A percentile compares a stretch with the other conserved stretches of the same genome.
Conservation (phyloP, 306 rosid species). For the Mucuna pruriens region DNA sequence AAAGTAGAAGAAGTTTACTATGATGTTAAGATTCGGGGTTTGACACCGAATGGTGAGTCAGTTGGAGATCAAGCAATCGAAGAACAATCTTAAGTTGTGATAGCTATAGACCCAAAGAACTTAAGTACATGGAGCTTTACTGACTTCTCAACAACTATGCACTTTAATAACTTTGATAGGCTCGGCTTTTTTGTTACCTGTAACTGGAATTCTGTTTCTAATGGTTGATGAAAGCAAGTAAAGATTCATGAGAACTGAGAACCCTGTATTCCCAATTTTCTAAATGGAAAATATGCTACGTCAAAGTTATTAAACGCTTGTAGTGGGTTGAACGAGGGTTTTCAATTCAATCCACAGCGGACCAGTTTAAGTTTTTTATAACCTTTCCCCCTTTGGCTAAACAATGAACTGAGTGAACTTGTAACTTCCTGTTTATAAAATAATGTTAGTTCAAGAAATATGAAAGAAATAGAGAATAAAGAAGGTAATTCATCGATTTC, state of each 20-base stretch:
- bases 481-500: background rate
- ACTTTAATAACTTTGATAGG: background rate
- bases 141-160: background rate
- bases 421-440: background rate
- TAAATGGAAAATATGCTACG: constrained; percentile 3
- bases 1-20: constrained; percentile 92
- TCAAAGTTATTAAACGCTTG: background rate
- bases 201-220: constrained; percentile 25
- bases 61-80: constrained; percentile 45
- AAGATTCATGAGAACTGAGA: constrained; percentile 5
- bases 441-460: background rate
- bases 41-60: constrained; percentile 59
- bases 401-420: background rate
- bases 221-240: constrained; percentile 23
- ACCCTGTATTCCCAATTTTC: background rate
- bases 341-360: background rate
- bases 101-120: background rate
- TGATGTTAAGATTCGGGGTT: constrained; percentile 92
- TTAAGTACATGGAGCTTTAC: constrained; percentile 2
- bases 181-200: constrained; percentile 1
- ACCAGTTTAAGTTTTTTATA: background rate
- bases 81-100: constrained; percentile 41
- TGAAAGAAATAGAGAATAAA: background rate
- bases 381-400: background rate
- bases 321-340: background rate